Evolutionary conservation across 495 filamentous ascomycete species (phyloP).

Genomic region (Aspergillus kassunensis): DNA sequence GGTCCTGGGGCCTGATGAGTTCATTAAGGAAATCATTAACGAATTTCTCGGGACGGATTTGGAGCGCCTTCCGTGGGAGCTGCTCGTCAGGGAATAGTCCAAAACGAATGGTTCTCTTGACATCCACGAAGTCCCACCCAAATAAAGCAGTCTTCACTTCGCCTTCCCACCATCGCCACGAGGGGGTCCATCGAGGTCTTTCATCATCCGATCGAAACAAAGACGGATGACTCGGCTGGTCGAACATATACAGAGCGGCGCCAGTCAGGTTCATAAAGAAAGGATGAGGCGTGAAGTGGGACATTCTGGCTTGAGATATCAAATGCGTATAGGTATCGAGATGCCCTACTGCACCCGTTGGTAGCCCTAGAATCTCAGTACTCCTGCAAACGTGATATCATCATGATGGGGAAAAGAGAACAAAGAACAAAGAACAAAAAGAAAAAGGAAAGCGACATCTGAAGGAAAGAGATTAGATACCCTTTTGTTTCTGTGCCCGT

Average conservation of each 20-base stretch:
- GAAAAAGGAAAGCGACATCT: background rate
- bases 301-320: constrained; percentile 6
- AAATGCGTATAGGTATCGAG: background rate
- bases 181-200: constrained; percentile 27
- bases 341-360: background rate
- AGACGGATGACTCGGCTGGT: constrained; percentile 26
- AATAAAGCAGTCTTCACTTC: constrained; percentile 38
- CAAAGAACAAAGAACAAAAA: background rate
- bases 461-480: constrained; percentile 5
- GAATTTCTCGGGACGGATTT: constrained; percentile 27
- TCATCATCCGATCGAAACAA: constrained; percentile 32
- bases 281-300: constrained; percentile 8
- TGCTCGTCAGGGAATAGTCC: constrained; percentile 34
- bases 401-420: background rate
- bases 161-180: constrained; percentile 44
- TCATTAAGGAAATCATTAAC: constrained; percentile 33
- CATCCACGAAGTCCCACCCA: constrained; percentile 38
- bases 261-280: background rate
- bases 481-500: constrained; percentile 1
- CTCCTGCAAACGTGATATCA: background rate
- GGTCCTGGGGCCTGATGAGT: constrained; percentile 26
- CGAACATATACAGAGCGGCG: constrained; percentile 11
- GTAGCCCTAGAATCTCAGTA: constrained; percentile 4
- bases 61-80: constrained; percentile 32
- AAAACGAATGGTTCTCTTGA: constrained; percentile 38